Evolutionary conservation across 2,329 filamentous ascomycete species (phyloP), one percentile per base, ranked within the genome.

Genomic region (Alternaria sp.): DNA sequence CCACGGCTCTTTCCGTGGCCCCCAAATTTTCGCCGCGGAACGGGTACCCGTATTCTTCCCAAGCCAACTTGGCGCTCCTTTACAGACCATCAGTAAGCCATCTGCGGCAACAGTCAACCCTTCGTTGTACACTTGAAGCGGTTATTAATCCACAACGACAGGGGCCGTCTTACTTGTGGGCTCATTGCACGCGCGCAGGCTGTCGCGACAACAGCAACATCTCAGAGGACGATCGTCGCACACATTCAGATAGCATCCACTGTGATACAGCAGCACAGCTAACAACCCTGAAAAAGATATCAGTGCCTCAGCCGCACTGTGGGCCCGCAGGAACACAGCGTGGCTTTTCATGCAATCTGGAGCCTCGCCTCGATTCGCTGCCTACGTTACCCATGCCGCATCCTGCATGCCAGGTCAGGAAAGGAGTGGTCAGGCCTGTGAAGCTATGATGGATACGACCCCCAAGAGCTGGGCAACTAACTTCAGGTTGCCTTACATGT

Each of bases 301-400:
- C 13, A 19, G 36, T 32, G 13, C 26, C 46, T 45, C 59, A 62
- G 59, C 59, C 55, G 47, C 55, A 53, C 55, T 3, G n/a, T 47
- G 23, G 28, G 30, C 46, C 36, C 47, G n/a, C 49, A 19, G 30
- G 44, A 15, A 36, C 17, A 23, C 40, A 25, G 17, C n/a, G 56
- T 58, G 46, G 32, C 56, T 57, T 50, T 26, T 47, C 28, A 23
- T 25, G 47, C 47, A 59, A 59, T 59, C 43, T 62, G 23, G 43
- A 25, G 10, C n/a, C 40, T n/a, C 11, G 19, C 12, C 17, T 59
- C 36, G 21, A 62, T 62, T 62, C 23, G 59, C 56, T 45, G 30
- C 45, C 50, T 12, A 11, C 19, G 36, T 23, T 28, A 25, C 49
- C 49, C 57, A 49, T 45, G 36, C n/a, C 47, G 40, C 54, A 47